Evolutionary conservation across 176 grass and related monocot species (phyloP), one percentile per base, ranked within the genome.

Genomic region (Leersia perrieri): DNA sequence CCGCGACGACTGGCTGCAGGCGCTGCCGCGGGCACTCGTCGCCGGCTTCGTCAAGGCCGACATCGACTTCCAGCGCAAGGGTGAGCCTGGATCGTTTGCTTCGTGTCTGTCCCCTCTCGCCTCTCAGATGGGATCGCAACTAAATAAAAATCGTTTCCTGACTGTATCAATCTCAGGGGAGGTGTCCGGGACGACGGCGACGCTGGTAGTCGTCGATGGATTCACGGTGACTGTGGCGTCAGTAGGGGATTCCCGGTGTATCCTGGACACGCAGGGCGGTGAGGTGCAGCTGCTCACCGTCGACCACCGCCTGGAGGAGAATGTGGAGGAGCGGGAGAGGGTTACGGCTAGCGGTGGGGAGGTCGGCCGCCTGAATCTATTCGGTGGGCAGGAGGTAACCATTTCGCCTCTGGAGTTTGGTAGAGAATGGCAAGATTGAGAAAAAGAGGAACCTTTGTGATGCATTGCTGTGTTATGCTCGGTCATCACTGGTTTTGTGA

Each of bases 41-140:
- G 93, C 96, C 9, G 96, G 96, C 73, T 99, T 99, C 38, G 90
- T 99, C 66, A 99, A 95, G 88, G 88, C 92, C 5, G 90, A 99
- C 84, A 95, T 93, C 32, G 90, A 95, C 80, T 99, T 99, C 88
- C 96, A 99, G 69, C 84, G 84, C 33, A 99, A 87, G 83, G 92
- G 92, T 90, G 63, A 85, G 87, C 0, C 53, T n/a, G 55, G 53
- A 81, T 63, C 60, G 0, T 31, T 31, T 67, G 68, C 60, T 65
- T 77, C 11, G 39, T 29, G 29, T 65, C n/a, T n/a, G n/a, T n/a
- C n/a, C n/a, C n/a, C n/a, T 33, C 51, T 38, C 27, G 18, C 35
- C 3, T 15, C 4, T 57, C n/a, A n/a, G n/a, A n/a, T 29, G 33
- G 42, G 18, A 68, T 39, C 31, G 18, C 25, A 18, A 3, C 82